A percentile compares a stretch with the other conserved stretches of the same genome.
These are phyloP conservation scores for Ilyonectria sp. DNA, from an alignment of 2,329 filamentous ascomycete species.

Conservation along the genomic window DNA sequence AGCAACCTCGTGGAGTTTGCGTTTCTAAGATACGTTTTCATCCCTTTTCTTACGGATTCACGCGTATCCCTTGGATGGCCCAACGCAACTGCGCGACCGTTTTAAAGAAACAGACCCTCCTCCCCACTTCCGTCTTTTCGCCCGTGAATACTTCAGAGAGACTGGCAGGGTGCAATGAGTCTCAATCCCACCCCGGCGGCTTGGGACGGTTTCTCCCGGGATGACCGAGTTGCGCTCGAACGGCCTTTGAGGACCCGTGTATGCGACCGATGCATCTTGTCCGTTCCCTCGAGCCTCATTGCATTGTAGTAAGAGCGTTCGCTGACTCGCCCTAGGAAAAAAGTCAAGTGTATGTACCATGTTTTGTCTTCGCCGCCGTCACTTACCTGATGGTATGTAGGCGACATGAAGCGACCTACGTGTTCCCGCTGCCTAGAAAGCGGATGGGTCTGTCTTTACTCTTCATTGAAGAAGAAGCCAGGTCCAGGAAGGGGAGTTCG, in stretches of 20 bases:
- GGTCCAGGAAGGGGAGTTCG: background rate
- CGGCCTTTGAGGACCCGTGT: constrained; percentile 2
- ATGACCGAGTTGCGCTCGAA: background rate
- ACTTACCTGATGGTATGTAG: constrained; percentile 3
- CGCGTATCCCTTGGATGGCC: too few relatives aligned
- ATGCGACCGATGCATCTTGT: constrained; percentile 4
- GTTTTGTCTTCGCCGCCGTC: background rate
- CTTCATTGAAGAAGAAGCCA: constrained; percentile 4
- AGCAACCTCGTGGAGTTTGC: background rate
- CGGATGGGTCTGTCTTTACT: constrained; percentile 4
- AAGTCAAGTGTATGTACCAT: constrained; percentile 1
- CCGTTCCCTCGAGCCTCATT: background rate
- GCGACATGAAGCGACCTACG: constrained; percentile 2
- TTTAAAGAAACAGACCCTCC: too few relatives aligned
- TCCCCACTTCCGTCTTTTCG: background rate
- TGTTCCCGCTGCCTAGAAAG: constrained; percentile 3
- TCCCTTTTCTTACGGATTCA: too few relatives aligned
- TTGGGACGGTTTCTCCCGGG: constrained; percentile 1
- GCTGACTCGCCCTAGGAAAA: background rate
- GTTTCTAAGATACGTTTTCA: too few relatives aligned
- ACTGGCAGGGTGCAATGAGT: constrained; percentile 1
- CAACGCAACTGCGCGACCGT: too few relatives aligned
- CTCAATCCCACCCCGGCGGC: constrained; percentile 1
- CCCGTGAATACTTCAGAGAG: constrained; percentile 3
- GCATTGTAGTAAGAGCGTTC: constrained; percentile 3